phyloP scores from a whole-genome alignment of 805 yeast species.

The Danielia reshetovae region DNA sequence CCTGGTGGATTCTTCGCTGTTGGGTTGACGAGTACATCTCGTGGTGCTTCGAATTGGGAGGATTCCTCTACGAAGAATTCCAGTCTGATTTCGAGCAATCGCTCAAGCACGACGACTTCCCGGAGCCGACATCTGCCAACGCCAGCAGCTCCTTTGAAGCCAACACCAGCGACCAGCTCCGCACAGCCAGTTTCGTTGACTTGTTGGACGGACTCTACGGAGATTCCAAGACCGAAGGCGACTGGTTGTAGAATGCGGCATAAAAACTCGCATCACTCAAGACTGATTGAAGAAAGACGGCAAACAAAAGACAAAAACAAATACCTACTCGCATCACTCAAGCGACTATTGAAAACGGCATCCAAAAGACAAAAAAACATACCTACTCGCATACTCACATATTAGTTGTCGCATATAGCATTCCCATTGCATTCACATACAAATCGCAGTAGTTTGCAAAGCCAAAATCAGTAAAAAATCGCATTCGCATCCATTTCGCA shows the following conservation, averaged over 20 bases:
- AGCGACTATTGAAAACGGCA: too few species aligned
- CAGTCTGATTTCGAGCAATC: constrained; percentile 4
- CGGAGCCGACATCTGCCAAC: constrained; percentile 5
- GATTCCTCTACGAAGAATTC: constrained; percentile 39
- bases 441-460: too few species aligned
- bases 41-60: constrained; percentile 64
- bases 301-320: too few species aligned
- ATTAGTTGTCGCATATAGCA: too few species aligned
- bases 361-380: too few species aligned
- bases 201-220: constrained; percentile 9
- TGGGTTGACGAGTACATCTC: constrained; percentile 73
- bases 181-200: constrained; percentile 8
- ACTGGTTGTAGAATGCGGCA: constrained; percentile 1
- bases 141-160: constrained; percentile 1
- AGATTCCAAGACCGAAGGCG: not conserved
- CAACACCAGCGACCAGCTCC: not conserved
- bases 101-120: constrained; percentile 3
- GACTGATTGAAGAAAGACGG: too few species aligned
- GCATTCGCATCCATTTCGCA: too few species aligned
- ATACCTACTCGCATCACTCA: too few species aligned
- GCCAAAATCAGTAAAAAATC: too few species aligned
- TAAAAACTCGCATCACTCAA: too few species aligned
- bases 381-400: too few species aligned
- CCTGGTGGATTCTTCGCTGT: constrained; percentile 74
- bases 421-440: too few species aligned